These are phyloP conservation scores for bread wheat (Triticum aestivum) DNA, from an alignment of 176 grass and related monocot genomes.

Conservation along the genomic window DNA sequence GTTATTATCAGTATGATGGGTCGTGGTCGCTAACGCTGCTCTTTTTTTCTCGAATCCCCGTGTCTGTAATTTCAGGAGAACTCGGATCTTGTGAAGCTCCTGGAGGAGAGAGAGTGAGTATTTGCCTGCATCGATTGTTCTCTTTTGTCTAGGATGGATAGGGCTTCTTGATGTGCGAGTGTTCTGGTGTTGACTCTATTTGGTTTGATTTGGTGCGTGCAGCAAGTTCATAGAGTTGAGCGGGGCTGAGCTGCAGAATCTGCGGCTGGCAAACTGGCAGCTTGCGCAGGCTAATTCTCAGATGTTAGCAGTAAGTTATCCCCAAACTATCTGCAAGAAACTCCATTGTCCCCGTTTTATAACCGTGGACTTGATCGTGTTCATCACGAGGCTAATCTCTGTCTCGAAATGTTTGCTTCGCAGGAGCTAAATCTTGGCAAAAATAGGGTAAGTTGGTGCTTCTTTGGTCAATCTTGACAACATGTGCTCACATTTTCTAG, in stretches of 20 bases:
- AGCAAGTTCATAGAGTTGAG: slow-evolving; percentile 41
- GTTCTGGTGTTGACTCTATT: background rate
- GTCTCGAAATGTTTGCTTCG: background rate
- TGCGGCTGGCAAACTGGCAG: slow-evolving; percentile 48
- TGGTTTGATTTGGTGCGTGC: slow-evolving; percentile 12
- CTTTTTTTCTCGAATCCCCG: background rate
- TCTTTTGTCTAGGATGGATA: background rate
- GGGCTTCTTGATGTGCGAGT: background rate
- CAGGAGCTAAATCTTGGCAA: slow-evolving; percentile 55
- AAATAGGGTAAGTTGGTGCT: slow-evolving; percentile 36
- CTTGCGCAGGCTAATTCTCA: slow-evolving; percentile 47
- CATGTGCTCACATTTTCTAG: background rate
- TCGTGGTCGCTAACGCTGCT: background rate
- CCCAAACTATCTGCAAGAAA: background rate
- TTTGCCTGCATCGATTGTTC: background rate
- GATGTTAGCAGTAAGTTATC: slow-evolving; percentile 39
- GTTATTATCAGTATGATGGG: background rate
- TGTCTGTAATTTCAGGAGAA: slow-evolving; percentile 40
- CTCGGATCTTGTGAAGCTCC: slow-evolving; percentile 31
- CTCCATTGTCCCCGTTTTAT: background rate
- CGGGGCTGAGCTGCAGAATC: slow-evolving; percentile 43
- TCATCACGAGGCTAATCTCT: background rate
- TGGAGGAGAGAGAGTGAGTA: slow-evolving; percentile 48
- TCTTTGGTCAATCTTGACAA: slow-evolving; percentile 9
- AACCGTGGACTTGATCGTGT: background rate